A percentile compares a stretch with the other conserved stretches of the same genome.
Conservation (phyloP, 495 filamentous ascomycete genomes). For the Durotheca rogersii region DNA sequence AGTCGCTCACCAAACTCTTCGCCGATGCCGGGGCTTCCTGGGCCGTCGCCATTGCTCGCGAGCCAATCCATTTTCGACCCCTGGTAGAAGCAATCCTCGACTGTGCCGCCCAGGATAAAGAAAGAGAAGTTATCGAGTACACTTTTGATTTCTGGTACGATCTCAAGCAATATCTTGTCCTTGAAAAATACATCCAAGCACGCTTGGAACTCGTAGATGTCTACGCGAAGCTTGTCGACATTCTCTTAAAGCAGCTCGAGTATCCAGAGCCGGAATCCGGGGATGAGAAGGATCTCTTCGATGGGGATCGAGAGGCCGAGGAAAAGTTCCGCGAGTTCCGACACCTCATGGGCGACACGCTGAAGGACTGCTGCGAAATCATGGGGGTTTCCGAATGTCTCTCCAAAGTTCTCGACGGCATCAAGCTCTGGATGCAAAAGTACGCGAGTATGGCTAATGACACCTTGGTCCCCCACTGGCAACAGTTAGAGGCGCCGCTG, state of each 20-base stretch:
- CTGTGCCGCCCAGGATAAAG: constrained; percentile 81
- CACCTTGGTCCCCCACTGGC: constrained; percentile 91
- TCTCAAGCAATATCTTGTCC: constrained; percentile 89
- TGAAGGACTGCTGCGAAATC: constrained; percentile 96
- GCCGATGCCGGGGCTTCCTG: constrained; percentile 93
- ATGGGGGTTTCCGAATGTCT: constrained; percentile 90
- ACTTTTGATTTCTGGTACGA: constrained; percentile 99
- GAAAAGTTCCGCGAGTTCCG: constrained; percentile 97
- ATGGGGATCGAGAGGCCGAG: constrained; percentile 91
- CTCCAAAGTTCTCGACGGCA: constrained; percentile 76
- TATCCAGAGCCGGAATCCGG: constrained; percentile 75
- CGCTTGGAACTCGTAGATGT: constrained; percentile 71
- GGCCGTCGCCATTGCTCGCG: constrained; percentile 83
- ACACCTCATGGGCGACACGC: constrained; percentile 94
- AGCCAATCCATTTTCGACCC: constrained; percentile 77
- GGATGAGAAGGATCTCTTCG: constrained; percentile 82
- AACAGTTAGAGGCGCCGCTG: constrained; percentile 89
- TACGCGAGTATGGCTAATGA: constrained; percentile 73
- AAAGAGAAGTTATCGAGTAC: constrained; percentile 82
- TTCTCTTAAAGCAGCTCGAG: constrained; percentile 89
- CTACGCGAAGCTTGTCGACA: constrained; percentile 84
- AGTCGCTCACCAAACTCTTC: constrained; percentile 84
- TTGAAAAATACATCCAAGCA: constrained; percentile 85
- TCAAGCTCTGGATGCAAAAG: constrained; percentile 82
- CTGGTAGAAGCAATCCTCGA: constrained; percentile 89